Evolutionary conservation across 2,329 filamentous ascomycete species (phyloP).

Genomic region (Blastomyces percursus): DNA sequence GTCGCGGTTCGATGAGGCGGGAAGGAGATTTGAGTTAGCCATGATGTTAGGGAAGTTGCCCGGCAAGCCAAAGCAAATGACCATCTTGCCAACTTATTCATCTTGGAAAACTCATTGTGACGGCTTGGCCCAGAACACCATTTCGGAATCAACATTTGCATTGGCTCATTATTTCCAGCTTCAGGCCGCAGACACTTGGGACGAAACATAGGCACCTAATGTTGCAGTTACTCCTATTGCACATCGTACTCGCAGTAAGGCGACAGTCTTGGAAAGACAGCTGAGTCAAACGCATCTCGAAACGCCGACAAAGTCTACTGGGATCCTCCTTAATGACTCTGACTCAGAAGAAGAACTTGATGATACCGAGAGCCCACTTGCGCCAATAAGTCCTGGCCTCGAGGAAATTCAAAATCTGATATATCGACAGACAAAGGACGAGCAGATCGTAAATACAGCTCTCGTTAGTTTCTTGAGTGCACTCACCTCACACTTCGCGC

Average conservation of each 20-base stretch:
- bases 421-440: conserved; percentile 13
- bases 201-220: conserved; percentile 2
- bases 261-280: conserved; percentile 1
- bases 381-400: conserved; percentile 7
- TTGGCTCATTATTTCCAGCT: conserved; percentile 6
- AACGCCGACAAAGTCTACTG: conserved; percentile 8
- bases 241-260: conserved; percentile 5
- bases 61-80: too few relatives aligned
- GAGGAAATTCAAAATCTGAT: conserved; percentile 9
- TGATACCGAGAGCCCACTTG: conserved; percentile 3
- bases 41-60: too few relatives aligned
- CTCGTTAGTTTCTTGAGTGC: conserved; percentile 15
- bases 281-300: conserved; percentile 2
- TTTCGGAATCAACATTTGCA: background rate
- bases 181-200: conserved; percentile 5
- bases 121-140: too few relatives aligned
- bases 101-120: too few relatives aligned
- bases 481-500: conserved; percentile 12
- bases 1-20: too few relatives aligned
- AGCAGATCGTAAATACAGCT: conserved; percentile 17
- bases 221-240: conserved; percentile 7
- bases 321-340: background rate
- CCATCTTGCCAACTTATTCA: too few relatives aligned
- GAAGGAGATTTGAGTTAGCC: too few relatives aligned
- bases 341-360: conserved; percentile 2